Evolutionary conservation across 345 rosid genomes (phyloP).

Genomic region (Eucalyptus sp.): DNA sequence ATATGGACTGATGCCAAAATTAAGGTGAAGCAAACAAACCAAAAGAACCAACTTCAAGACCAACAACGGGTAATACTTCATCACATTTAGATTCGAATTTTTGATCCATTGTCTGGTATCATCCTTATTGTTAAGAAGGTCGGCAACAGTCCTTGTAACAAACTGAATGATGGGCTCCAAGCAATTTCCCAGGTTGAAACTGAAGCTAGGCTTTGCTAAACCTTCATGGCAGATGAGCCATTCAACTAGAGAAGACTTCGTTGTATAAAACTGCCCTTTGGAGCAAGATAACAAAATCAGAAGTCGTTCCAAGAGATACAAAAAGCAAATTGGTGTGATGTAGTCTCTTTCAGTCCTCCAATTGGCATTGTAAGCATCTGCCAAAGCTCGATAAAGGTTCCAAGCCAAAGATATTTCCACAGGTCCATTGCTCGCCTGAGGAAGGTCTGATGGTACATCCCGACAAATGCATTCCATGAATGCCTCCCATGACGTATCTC

Average conservation of each 20-base stretch:
- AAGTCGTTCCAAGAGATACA: constrained; percentile 33
- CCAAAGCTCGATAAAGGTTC: constrained; percentile 15
- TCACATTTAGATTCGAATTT: background rate
- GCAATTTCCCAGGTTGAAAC: background rate
- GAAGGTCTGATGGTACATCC: background rate
- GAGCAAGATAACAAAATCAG: constrained; percentile 3
- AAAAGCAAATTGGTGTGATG: constrained; percentile 33
- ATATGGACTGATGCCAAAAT: constrained; percentile 1
- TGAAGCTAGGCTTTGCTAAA: background rate
- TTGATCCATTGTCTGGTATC: constrained; percentile 16
- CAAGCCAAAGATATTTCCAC: background rate
- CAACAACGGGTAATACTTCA: background rate
- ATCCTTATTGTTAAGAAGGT: background rate
- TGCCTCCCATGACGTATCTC: constrained; percentile 14
- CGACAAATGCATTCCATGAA: constrained; percentile 5
- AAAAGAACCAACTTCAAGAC: constrained; percentile 19
- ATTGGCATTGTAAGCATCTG: constrained; percentile 11
- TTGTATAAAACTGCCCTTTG: constrained; percentile 1
- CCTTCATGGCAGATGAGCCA: constrained; percentile 19
- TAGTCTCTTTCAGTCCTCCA: constrained; percentile 13
- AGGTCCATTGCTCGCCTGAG: background rate
- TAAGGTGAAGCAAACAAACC: constrained; percentile 14
- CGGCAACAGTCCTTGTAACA: background rate
- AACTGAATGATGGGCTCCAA: background rate
- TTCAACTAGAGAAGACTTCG: constrained; percentile 22